A percentile compares a stretch with the other conserved stretches of the same genome.
phyloP scores from a whole-genome alignment of 2,329 filamentous ascomycete species.

The Cercospora zeae-maydis region DNA sequence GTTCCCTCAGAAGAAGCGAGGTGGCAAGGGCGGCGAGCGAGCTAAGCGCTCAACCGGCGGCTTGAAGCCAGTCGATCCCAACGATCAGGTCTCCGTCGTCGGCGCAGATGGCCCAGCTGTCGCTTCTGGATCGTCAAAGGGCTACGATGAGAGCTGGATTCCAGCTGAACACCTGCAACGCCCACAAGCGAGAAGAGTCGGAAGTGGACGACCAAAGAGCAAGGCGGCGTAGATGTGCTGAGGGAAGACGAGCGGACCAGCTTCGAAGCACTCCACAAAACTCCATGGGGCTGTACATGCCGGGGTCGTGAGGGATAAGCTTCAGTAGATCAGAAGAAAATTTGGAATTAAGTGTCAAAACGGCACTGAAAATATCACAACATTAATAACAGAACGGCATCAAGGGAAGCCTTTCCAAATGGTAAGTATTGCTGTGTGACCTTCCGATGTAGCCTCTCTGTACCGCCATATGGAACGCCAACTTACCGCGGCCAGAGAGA shows the following conservation, averaged over 20 bases:
- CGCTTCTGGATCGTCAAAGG: slow-evolving; percentile 62
- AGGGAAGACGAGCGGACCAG: not conserved
- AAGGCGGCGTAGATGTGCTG: slow-evolving; percentile 29
- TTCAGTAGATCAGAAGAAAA: not conserved
- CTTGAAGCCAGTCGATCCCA: slow-evolving; percentile 63
- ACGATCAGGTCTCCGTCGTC: slow-evolving; percentile 58
- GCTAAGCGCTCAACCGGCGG: slow-evolving; percentile 59
- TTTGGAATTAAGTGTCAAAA: not conserved
- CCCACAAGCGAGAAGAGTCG: slow-evolving; percentile 64
- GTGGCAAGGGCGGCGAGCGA: slow-evolving; percentile 62
- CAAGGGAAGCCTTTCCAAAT: too few species aligned
- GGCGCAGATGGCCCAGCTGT: slow-evolving; percentile 68
- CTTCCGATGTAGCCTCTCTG: too few species aligned
- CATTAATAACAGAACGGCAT: not conserved
- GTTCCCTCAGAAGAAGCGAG: slow-evolving; percentile 75
- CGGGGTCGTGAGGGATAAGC: not conserved
- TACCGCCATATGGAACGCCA: too few species aligned
- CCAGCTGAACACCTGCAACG: slow-evolving; percentile 84
- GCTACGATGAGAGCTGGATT: slow-evolving; percentile 92
- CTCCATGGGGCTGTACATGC: not conserved
- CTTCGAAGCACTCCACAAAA: not conserved
- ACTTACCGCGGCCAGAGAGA: too few species aligned
- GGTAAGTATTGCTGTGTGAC: too few species aligned
- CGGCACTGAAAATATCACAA: not conserved
- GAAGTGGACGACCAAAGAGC: slow-evolving; percentile 47